Evolutionary conservation across 2,329 filamentous ascomycete species (phyloP).

Genomic region (Diaporthe citrichinensis): DNA sequence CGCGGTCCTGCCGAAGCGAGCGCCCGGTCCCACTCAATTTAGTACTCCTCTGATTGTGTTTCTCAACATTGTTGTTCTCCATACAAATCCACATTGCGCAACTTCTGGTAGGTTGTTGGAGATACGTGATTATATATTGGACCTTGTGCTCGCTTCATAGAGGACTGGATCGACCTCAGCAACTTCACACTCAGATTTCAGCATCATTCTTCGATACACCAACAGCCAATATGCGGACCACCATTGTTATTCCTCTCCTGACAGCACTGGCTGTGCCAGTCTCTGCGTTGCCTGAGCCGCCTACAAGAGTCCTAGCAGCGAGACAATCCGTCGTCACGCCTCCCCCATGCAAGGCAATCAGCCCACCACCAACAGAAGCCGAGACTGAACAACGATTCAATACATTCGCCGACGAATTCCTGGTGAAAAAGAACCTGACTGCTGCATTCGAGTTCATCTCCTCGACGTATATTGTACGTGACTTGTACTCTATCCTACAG

Average conservation of each 20-base stretch:
- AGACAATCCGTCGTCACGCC: constrained; percentile 42
- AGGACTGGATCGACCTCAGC: not conserved
- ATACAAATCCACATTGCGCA: not conserved
- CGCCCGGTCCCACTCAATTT: constrained; percentile 22
- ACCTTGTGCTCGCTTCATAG: not conserved
- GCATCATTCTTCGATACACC: not conserved
- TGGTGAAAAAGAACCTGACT: constrained; percentile 46
- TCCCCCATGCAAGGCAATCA: constrained; percentile 43
- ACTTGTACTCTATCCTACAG: too few species aligned
- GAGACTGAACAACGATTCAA: constrained; percentile 44
- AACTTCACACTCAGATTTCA: not conserved
- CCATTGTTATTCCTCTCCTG: not conserved
- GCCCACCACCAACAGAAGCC: constrained; percentile 42
- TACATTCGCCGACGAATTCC: constrained; percentile 45
- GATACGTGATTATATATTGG: constrained; percentile 10
- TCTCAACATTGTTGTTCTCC: not conserved
- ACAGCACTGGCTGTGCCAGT: not conserved
- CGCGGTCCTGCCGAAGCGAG: constrained; percentile 23
- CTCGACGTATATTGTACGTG: constrained; percentile 41
- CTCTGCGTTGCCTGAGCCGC: not conserved
- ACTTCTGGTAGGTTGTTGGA: not conserved
- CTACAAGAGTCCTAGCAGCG: constrained; percentile 7
- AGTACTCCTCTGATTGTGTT: not conserved
- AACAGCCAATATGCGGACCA: not conserved
- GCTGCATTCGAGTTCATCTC: constrained; percentile 46